Base-by-base conservation (phyloP, 768 basidiomycete species). In the Asterophora parasitica region DNA sequence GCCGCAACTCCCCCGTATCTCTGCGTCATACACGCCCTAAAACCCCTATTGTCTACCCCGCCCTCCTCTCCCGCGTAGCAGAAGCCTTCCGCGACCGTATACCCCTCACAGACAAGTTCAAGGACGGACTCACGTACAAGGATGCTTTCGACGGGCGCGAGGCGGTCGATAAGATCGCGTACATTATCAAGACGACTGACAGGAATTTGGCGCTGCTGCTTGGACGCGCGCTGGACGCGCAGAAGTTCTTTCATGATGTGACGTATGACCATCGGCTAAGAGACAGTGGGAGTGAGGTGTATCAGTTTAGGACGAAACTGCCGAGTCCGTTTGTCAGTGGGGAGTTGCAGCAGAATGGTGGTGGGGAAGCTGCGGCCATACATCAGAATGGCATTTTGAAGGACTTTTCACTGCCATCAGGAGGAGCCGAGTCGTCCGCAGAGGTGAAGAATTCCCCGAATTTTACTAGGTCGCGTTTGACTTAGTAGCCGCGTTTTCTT, bases 221-320 rank as follows among this genome's bases (percentile, higher is more conserved):
- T n/a, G 96, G 96, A 4, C 80, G 96, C 34, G 93, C 96, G 2
- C 73, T 99, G 44, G 96, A 98, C 60, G 88, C 94, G 7, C 96
- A 98, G 65, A 98, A 98, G 69, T 98, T 92, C 70, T 98, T 99
- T 63, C 96, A 99, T 61, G 96, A 98, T 60, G 96, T 99, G 56
- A 97, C 96, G 7, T 99, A 98, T 61, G 95, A 97, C 60, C 96
- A 99, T 64, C 85, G 95, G 11, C 64, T 99, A 48, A 74, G 96
- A 42, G 96, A 98, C 66, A 92, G 83, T 58, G 71, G 83, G 0
- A 76, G 77, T 52, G 96, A 99, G 67, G 68, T 99, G 26, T 99
- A 97, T 66, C 93, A 95, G 62, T 98, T 99, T 67, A 76, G 83
- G 54, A 85, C 89, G 39, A 82, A 84, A 59, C 62, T 96, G 32